phyloP scores from a whole-genome alignment of 768 basidiomycete genomes.

The Psilocybe tampanensis region DNA sequence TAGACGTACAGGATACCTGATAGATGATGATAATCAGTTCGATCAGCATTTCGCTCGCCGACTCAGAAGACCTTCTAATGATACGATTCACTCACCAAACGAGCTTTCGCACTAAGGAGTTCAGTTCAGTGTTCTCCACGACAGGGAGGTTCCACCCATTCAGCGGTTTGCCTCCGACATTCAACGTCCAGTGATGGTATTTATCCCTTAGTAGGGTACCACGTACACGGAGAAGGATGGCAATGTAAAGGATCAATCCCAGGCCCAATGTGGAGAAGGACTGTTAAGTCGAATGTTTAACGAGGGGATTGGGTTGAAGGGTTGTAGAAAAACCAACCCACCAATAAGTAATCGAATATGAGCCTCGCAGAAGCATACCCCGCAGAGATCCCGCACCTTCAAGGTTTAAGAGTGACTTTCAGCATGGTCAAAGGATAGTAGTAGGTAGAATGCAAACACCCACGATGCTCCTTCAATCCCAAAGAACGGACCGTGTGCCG shows the following conservation, averaged over 20 bases:
- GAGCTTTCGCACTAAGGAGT: slow-evolving; percentile 9
- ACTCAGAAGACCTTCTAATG: background rate
- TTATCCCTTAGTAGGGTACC: slow-evolving; percentile 14
- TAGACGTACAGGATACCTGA: slow-evolving; percentile 16
- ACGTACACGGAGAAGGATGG: slow-evolving; percentile 16
- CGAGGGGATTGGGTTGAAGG: background rate
- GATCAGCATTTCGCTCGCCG: background rate
- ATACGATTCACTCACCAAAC: slow-evolving; percentile 7
- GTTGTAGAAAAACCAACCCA: slow-evolving; percentile 18
- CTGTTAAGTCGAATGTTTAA: background rate
- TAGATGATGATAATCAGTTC: background rate
- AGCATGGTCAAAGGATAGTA: background rate
- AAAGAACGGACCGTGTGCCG: slow-evolving; percentile 41
- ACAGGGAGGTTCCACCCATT: slow-evolving; percentile 8
- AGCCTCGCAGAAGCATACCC: slow-evolving; percentile 40
- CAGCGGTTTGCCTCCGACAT: background rate
- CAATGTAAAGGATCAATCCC: slow-evolving; percentile 12
- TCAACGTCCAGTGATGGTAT: slow-evolving; percentile 11
- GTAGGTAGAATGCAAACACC: background rate
- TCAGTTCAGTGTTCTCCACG: slow-evolving; percentile 9
- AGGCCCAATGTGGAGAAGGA: slow-evolving; percentile 11
- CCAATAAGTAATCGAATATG: slow-evolving; percentile 47
- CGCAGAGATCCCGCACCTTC: slow-evolving; percentile 45
- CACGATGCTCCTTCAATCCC: slow-evolving; percentile 47
- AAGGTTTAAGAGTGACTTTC: background rate